Evolutionary conservation across 441 rosid species (phyloP).

Genomic region (Adansonia gregorii): DNA sequence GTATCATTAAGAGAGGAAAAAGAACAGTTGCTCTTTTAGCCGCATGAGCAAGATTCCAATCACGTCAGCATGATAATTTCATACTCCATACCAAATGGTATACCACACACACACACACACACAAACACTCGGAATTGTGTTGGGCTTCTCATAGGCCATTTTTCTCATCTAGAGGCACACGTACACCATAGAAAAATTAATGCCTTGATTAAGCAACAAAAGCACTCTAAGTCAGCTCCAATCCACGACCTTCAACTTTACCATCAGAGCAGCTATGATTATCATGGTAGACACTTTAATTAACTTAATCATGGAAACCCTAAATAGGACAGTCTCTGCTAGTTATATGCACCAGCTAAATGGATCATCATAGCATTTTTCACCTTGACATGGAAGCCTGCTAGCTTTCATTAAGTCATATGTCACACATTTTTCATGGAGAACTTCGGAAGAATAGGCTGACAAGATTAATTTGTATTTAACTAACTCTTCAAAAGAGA

Average conservation of each 20-base stretch:
- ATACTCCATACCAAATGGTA: not conserved
- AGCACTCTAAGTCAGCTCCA: not conserved
- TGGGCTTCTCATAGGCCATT: not conserved
- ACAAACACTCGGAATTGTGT: not conserved
- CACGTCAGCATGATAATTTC: not conserved
- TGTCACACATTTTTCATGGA: not conserved
- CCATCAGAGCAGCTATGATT: slow-evolving; percentile 14
- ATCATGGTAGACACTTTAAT: not conserved
- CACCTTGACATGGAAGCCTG: not conserved
- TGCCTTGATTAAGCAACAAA: slow-evolving; percentile 7
- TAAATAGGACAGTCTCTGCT: not conserved
- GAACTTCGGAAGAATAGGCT: slow-evolving; percentile 4
- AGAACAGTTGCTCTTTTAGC: not conserved
- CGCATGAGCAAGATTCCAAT: not conserved
- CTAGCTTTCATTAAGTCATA: not conserved
- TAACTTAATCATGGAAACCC: not conserved
- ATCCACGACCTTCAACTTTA: slow-evolving; percentile 11
- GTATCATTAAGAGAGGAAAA: not conserved
- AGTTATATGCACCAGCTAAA: not conserved
- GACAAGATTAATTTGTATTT: slow-evolving; percentile 5
- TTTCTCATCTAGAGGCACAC: not conserved
- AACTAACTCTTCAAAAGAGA: slow-evolving; percentile 16
- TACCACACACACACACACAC: not conserved
- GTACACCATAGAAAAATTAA: not conserved
- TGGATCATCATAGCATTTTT: not conserved